Evolutionary conservation across 2,329 filamentous ascomycete species (phyloP), one percentile per base, ranked within the genome.

Genomic region (Dryadomyces sulphureus): DNA sequence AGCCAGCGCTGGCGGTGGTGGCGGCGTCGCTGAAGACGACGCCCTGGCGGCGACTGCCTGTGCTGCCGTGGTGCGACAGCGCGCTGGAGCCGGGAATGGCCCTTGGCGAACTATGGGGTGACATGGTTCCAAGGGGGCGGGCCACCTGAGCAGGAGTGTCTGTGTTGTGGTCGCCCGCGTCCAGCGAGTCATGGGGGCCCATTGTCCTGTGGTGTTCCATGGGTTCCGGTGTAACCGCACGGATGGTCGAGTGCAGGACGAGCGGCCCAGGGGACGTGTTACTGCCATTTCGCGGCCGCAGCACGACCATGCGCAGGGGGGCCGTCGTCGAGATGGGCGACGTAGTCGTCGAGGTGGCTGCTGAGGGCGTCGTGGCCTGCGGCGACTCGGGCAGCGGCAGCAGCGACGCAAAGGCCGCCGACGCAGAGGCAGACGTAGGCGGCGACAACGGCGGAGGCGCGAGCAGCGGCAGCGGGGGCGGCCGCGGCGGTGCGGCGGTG

Each of bases 201-300:
- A 55, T 43, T 9, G 38, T 11, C 22, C 40, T 48, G 34, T 22
- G 46, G 36, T 54, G 48, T 38, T 71, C 68, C 50, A 58, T 52
- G 38, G 62, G 63, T 38, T 86, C 81, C 53, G 81, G 79, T 50
- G 80, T 84, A 52, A 84, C 77, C 47, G 79, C 66, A 51, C 81
- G 76, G 55, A 81, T 74, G 40, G 72, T 74, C 52, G 60, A 4
- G 24, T 27, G 6, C 3, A 25, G 5, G n/a, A 16, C n/a, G 32
- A 22, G 19, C 8, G 30, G 4, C 20, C 16, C 38, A 16, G 32
- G 4, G 16, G n/a, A 1, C 6, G 3, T n/a, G 4, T 19, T n/a
- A 11, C 30, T 43, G 30, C 27, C 40, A n/a, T 14, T 22, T 11
- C 16, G 21, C 2, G 25, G 14, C 24, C 27, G 38, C 20, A 11